Base-by-base conservation (phyloP, 306 rosid genomes). In the Ormosia emarginata region DNA sequence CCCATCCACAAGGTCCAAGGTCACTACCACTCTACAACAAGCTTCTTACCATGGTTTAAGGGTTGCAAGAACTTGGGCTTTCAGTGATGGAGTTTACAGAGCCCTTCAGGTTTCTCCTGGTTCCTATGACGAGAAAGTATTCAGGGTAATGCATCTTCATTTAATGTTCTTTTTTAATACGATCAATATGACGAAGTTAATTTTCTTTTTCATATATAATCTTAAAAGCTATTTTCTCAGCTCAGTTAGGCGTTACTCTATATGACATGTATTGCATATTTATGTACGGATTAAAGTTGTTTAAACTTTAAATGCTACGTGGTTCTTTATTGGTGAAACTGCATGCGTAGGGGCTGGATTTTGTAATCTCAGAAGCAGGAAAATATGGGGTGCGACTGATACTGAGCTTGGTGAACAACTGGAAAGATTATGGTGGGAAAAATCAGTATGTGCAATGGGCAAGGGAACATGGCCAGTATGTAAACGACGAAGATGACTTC, bases 21-120 rank as follows among this genome's bases (percentile, higher is more conserved):
- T 88, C 77, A 80, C 89, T 3, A 17, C 40, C 55, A 39, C 85
- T 61, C 37, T 86, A 4, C 81, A 78, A 78, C 43, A 82, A 53
- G 89, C 89, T 61, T 67, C 84, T 1, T 34, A 17, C 2, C 71
- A 79, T 62, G 84, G 84, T 11, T 61, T 86, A 49, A 86, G 46
- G 33, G 71, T 86, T 32, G 84, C 79, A 33, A 86, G 86, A 86
- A 74, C 89, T 17, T 86, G 86, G 89, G 84, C 89, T 59, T 86
- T 86, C 58, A 74, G 36, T 12, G 86, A 86, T 24, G 87, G 70
- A 15, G 81, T 17, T 41, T 79, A 66, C 24, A 61, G 84, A 12
- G 78, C 89, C 14, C 89, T 86, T 53, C 89, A 86, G 15, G 5
- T 83, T 24, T 86, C 89, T 65, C 86, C 82, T 0, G 89, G 86